phyloP scores from a whole-genome alignment of 108 stramenopile genomes.

The Nitzschia sp. region DNA sequence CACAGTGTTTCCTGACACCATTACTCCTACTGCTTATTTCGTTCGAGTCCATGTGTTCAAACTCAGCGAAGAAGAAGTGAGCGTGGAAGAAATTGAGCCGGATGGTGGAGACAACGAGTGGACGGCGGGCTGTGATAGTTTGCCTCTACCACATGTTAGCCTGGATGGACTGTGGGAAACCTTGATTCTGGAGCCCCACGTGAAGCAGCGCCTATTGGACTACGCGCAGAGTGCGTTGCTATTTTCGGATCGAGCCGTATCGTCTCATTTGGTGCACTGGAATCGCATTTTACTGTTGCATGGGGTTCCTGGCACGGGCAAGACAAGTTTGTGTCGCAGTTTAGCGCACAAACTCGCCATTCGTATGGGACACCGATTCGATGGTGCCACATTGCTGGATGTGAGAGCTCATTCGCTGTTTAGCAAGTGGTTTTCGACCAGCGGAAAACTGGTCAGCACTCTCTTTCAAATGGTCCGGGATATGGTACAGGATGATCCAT shows the following conservation, averaged over 20 bases:
- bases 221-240: constrained; percentile 52
- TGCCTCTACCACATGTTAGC: constrained; percentile 47
- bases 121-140: constrained; percentile 50
- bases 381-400: constrained; percentile 63
- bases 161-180: constrained; percentile 50
- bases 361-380: constrained; percentile 54
- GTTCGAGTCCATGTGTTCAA: constrained; percentile 30
- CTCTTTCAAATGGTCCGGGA: constrained; percentile 80
- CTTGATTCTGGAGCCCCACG: constrained; percentile 37
- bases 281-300: constrained; percentile 86
- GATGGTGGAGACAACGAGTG: constrained; percentile 46
- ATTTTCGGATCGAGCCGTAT: constrained; percentile 45
- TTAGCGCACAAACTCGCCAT: constrained; percentile 82
- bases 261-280: constrained; percentile 60
- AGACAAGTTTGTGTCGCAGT: constrained; percentile 77
- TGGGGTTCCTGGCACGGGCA: constrained; percentile 83
- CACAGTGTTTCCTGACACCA: not conserved
- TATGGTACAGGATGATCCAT: constrained; percentile 75
- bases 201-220: constrained; percentile 37
- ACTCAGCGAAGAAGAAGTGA: constrained; percentile 46
- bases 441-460: constrained; percentile 76
- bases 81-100: constrained; percentile 45
- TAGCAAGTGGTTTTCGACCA: constrained; percentile 87
- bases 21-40: not conserved
- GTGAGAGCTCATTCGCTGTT: constrained; percentile 88